phyloP scores from a whole-genome alignment of 352 stramenopile genomes.

The Phytopythium montanum region DNA sequence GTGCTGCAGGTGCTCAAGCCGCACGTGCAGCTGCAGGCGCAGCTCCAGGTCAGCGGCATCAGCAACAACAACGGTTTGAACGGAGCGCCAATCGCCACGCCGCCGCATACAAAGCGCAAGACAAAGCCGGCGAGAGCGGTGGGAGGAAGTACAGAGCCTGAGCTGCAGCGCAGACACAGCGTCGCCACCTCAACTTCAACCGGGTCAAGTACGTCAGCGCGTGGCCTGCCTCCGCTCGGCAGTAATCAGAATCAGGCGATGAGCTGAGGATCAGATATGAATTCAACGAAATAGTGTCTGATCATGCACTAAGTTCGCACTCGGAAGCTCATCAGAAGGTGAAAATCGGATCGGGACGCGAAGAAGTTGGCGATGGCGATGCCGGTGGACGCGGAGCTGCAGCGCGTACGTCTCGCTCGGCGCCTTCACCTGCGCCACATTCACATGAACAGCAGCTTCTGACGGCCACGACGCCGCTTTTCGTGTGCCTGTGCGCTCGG shows the following conservation, averaged over 20 bases:
- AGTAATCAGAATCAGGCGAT: conserved; percentile 36
- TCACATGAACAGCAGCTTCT: neutral
- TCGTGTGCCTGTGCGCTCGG: neutral
- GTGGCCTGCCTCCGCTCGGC: conserved; percentile 36
- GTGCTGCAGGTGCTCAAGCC: conserved; percentile 87
- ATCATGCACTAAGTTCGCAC: neutral
- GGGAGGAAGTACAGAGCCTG: conserved; percentile 7
- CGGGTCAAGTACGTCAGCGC: neutral
- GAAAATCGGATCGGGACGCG: neutral
- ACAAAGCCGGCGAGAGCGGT: conserved; percentile 19
- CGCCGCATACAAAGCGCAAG: conserved; percentile 31
- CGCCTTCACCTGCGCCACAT: no score
- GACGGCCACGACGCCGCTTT: neutral
- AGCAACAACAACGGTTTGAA: conserved; percentile 9
- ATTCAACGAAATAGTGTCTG: no score
- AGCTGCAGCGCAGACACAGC: conserved; percentile 47
- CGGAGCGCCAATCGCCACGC: neutral
- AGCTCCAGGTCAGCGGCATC: conserved; percentile 26
- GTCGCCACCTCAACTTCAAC: conserved; percentile 10
- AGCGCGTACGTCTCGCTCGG: conserved; percentile 31
- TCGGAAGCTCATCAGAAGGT: neutral
- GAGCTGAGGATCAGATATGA: neutral
- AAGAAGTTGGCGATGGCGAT: neutral
- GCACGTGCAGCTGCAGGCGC: conserved; percentile 50
- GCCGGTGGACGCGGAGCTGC: conserved; percentile 24